Percentiles rank a stretch among this genome's conserved stretches.
Evolutionary conservation across 495 filamentous ascomycete genomes (phyloP).

Genomic region (Penicillium egyptiacum): DNA sequence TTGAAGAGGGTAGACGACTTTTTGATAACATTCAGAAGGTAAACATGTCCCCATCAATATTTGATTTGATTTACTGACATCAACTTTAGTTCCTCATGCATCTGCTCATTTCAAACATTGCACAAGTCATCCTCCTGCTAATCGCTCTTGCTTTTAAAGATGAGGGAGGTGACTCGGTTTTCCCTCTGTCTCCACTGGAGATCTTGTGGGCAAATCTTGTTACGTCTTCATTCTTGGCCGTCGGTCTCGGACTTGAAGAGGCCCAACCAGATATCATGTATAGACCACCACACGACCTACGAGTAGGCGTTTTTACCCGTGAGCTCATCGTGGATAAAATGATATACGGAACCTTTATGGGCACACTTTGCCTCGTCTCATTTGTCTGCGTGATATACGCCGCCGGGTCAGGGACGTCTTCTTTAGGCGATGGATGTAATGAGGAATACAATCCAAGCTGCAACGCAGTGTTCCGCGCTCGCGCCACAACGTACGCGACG

Average conservation of each 20-base stretch:
- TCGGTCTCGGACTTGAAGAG: constrained; percentile 71
- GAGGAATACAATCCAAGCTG: constrained; percentile 54
- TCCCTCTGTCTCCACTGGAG: constrained; percentile 71
- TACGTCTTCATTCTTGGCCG: constrained; percentile 71
- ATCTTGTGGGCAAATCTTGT: constrained; percentile 80
- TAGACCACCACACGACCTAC: constrained; percentile 66
- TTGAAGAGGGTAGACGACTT: constrained; percentile 69
- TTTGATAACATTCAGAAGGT: constrained; percentile 81
- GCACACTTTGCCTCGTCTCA: constrained; percentile 61
- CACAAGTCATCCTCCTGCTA: constrained; percentile 69
- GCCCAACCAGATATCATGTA: constrained; percentile 67
- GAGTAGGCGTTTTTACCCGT: constrained; percentile 67
- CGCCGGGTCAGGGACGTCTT: constrained; percentile 53
- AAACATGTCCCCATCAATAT: neutral
- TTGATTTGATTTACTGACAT: neutral
- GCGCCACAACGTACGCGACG: constrained; percentile 73
- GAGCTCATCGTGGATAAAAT: constrained; percentile 72
- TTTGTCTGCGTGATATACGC: constrained; percentile 72
- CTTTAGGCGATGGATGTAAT: constrained; percentile 69
- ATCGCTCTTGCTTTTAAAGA: constrained; percentile 74
- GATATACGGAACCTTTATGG: constrained; percentile 71
- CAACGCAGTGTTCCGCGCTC: constrained; percentile 67
- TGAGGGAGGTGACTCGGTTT: constrained; percentile 60
- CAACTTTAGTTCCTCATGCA: constrained; percentile 62
- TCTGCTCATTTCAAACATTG: constrained; percentile 70